Conservation (phyloP, 345 rosid genomes). For the Acer yangbiense region DNA sequence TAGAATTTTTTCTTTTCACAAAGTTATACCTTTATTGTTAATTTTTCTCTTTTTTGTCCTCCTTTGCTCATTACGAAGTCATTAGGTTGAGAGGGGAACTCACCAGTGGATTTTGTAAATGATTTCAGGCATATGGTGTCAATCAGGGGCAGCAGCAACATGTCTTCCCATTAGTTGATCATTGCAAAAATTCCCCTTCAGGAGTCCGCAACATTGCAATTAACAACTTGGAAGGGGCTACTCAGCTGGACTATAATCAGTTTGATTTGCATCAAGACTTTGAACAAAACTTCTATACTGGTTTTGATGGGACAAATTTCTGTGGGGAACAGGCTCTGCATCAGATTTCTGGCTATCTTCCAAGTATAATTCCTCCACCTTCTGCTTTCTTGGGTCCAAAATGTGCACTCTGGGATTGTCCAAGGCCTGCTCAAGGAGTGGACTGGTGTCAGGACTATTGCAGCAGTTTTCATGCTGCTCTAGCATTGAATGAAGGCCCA, state of each 20-base stretch:
- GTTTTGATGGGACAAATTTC: conserved; percentile 45
- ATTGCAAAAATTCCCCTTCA: conserved; percentile 54
- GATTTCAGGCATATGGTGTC: conserved; percentile 54
- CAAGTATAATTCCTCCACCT: conserved; percentile 77
- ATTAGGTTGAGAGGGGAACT: conserved; percentile 17
- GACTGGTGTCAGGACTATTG: conserved; percentile 92
- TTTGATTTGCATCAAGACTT: conserved; percentile 72
- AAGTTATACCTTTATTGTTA: background rate
- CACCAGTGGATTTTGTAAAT: conserved; percentile 14
- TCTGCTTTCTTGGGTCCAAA: conserved; percentile 97
- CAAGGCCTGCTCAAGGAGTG: conserved; percentile 89
- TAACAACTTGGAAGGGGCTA: conserved; percentile 43
- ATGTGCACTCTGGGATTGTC: conserved; percentile 99
- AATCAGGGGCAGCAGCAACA: conserved; percentile 64
- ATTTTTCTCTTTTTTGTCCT: background rate
- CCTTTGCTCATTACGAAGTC: conserved; percentile 6
- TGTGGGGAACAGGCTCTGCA: conserved; percentile 56
- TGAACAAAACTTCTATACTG: conserved; percentile 57
- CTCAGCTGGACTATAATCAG: conserved; percentile 60
- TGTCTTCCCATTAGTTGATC: conserved; percentile 49
- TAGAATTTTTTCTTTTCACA: background rate
- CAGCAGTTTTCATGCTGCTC: conserved; percentile 83
- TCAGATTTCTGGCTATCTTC: conserved; percentile 58
- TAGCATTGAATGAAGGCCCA: conserved; percentile 91
- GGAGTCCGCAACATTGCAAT: conserved; percentile 30